These are phyloP conservation scores for Crithidia brevicula DNA, from an alignment of 208 protist genomes.

Conservation along the genomic window DNA sequence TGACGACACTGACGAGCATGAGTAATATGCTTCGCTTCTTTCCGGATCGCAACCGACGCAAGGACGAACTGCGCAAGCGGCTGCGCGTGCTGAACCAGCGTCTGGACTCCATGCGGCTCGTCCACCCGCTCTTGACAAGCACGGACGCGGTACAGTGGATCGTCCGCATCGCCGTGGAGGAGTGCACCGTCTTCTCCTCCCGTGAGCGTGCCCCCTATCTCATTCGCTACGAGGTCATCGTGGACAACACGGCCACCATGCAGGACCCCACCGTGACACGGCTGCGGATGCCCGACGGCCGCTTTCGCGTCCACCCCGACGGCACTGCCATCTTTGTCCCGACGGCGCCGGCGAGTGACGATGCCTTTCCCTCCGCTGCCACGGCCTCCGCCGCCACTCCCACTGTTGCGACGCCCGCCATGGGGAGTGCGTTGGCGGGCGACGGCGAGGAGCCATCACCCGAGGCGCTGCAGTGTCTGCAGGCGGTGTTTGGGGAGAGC, in stretches of 20 bases:
- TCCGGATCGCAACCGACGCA: conserved; percentile 66
- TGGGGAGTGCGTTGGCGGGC: conserved; percentile 1
- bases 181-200: conserved; percentile 90
- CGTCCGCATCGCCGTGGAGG: conserved; percentile 84
- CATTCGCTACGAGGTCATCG: conserved; percentile 88
- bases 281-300: conserved; percentile 66
- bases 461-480: conserved; percentile 34
- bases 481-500: conserved; percentile 74
- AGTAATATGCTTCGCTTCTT: conserved; percentile 73
- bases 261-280: conserved; percentile 67
- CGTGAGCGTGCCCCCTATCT: conserved; percentile 85
- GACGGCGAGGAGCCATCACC: conserved; percentile 28
- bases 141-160: conserved; percentile 83
- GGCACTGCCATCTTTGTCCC: conserved; percentile 55
- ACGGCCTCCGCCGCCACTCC: neutral
- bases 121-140: conserved; percentile 75
- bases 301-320: conserved; percentile 54
- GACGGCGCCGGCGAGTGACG: neutral
- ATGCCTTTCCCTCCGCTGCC: neutral
- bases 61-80: conserved; percentile 68
- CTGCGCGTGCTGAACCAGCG: conserved; percentile 69
- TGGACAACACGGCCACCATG: conserved; percentile 84
- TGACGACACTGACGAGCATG: conserved; percentile 73
- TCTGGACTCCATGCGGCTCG: conserved; percentile 54
- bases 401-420: neutral